Conservation (phyloP, 352 stramenopile genomes). For the Bremia lactucae region DNA sequence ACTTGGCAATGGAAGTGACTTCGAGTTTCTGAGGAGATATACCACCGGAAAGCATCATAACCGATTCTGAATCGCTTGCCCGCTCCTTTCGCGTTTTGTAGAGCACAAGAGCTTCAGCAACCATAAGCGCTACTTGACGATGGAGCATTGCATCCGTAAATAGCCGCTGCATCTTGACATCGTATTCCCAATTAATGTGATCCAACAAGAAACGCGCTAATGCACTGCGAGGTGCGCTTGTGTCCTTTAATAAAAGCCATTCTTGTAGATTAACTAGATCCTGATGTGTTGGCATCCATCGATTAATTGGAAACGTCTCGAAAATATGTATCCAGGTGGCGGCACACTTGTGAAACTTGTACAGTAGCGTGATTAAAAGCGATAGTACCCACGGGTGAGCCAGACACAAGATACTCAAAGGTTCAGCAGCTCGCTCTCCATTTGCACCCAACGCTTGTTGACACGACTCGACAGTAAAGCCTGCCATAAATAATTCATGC, state of each 20-base stretch:
- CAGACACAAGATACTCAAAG: constrained; percentile 54
- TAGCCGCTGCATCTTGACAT: constrained; percentile 42
- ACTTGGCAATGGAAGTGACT: constrained; percentile 54
- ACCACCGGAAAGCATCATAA: constrained; percentile 31
- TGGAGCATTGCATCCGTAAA: constrained; percentile 69
- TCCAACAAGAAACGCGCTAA: constrained; percentile 72
- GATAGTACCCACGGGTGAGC: constrained; percentile 52
- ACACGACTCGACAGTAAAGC: constrained; percentile 38
- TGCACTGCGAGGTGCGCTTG: constrained; percentile 36
- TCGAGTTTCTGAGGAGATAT: constrained; percentile 43
- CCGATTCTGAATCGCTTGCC: constrained; percentile 25
- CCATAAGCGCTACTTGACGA: constrained; percentile 64
- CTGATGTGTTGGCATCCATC: constrained; percentile 51
- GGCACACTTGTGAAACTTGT: constrained; percentile 72
- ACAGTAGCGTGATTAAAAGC: constrained; percentile 46
- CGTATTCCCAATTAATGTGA: constrained; percentile 79
- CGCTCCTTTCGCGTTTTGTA: constrained; percentile 45
- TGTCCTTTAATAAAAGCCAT: constrained; percentile 75
- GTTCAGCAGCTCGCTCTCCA: constrained; percentile 35
- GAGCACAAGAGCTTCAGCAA: constrained; percentile 62
- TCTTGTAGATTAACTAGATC: constrained; percentile 69
- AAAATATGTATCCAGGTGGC: constrained; percentile 78
- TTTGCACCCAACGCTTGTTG: constrained; percentile 35
- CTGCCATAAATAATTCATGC: constrained; percentile 57
- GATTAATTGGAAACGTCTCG: constrained; percentile 79